phyloP scores from a whole-genome alignment of 495 filamentous ascomycete genomes.

The Lophium mytilinum region DNA sequence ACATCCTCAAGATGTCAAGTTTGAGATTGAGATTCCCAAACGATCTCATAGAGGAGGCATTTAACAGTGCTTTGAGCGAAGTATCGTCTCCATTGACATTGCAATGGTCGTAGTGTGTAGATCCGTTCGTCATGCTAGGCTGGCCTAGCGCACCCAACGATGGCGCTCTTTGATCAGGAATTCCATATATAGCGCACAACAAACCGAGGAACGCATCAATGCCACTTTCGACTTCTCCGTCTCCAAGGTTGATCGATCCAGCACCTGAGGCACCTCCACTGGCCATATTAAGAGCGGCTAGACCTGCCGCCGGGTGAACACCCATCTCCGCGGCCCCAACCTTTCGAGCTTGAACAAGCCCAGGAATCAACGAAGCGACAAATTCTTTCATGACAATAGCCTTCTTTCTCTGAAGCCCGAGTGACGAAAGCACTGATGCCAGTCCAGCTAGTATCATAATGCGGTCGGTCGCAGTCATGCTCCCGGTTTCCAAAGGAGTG shows the following conservation, averaged over 20 bases:
- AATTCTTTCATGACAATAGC: constrained; percentile 79
- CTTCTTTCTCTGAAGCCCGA: constrained; percentile 79
- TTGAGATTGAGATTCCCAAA: constrained; percentile 68
- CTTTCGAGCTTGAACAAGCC: constrained; percentile 84
- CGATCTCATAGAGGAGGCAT: constrained; percentile 44
- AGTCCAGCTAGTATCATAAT: constrained; percentile 76
- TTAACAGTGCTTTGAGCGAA: constrained; percentile 21
- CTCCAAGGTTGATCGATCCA: constrained; percentile 63
- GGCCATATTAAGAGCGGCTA: constrained; percentile 52
- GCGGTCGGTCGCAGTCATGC: constrained; percentile 60
- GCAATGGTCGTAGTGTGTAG: neutral
- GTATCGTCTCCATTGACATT: neutral
- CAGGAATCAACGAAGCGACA: constrained; percentile 70
- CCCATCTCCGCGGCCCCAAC: constrained; percentile 89
- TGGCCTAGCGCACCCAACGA: neutral
- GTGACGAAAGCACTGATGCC: constrained; percentile 63
- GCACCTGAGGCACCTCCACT: constrained; percentile 42
- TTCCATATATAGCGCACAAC: constrained; percentile 40
- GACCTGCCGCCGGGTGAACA: constrained; percentile 67
- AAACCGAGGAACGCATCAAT: constrained; percentile 51
- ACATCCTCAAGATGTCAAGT: constrained; percentile 71
- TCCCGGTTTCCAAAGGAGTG: constrained; percentile 43
- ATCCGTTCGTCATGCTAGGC: neutral
- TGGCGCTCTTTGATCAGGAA: constrained; percentile 15
- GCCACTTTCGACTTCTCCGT: constrained; percentile 68